Evolutionary conservation across 495 filamentous ascomycete species (phyloP), one percentile per base, ranked within the genome.

Genomic region (Ramalina intermedia): DNA sequence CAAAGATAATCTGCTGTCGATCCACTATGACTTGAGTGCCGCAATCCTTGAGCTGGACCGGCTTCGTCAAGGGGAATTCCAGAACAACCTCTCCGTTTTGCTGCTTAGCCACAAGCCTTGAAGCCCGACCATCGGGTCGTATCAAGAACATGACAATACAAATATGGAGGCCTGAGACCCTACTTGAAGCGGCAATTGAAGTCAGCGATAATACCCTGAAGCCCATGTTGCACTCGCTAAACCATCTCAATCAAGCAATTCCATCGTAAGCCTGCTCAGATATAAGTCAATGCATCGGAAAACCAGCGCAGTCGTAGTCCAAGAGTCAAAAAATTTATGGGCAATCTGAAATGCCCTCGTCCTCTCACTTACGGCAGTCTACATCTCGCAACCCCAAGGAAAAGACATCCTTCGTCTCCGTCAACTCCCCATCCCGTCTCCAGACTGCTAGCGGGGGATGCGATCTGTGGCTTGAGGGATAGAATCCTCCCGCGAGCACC

Each of bases 101-200:
- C 29, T 36, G 26, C 16, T 45, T 48, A 14, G 51, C 51, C 6
- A 54, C 38, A 7, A 50, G 23, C 36, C 51, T 45, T 14, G 51
- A 40, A 36, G 16, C 33, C 20, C 37, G 41, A 16, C 18, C 41
- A 35, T 49, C 42, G 6, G 26, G 17, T 12, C 44, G 27, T 35
- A 54, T 41, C n/a, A 55, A 53, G 7, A 49, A 57, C 18, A 56
- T 47, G 26, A 57, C 16, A 48, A 51, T 20, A 38, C 39, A 21
- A 12, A 50, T 36, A 12, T 50, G 33, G 39, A 29, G 23, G 46
- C 33, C 20, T 56, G 33, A 27, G 8, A 8, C 26, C 26, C 26
- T 27, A 27, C 26, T 4, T 27, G 26, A 27, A 27, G 26, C 26
- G 26, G 26, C 26, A 27, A 27, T 27, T 27, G 3, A 27, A 27